Evolutionary conservation across 192 early-diverging fungal species (phyloP).

Genomic region (Podila epigama): DNA sequence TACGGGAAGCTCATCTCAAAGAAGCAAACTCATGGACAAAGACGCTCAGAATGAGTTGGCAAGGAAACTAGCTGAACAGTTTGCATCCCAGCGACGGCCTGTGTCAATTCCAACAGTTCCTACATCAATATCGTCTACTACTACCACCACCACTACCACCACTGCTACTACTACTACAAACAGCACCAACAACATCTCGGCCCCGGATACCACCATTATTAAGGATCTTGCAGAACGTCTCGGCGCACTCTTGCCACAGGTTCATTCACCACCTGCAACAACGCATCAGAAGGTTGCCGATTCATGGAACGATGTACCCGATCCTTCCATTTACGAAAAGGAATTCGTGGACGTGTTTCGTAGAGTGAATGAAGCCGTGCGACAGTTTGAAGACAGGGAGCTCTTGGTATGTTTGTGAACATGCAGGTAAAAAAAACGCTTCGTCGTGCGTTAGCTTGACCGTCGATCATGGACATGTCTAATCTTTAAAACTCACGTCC

Average conservation of each 20-base stretch:
- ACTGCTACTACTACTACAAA: not conserved
- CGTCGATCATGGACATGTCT: not conserved
- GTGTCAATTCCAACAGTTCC: not conserved
- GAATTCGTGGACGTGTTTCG: constrained; percentile 13
- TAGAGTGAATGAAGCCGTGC: constrained; percentile 16
- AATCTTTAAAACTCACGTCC: not conserved
- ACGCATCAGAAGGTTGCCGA: not conserved
- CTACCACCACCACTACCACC: not conserved
- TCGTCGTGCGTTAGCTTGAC: not conserved
- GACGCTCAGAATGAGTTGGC: not conserved
- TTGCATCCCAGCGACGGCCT: not conserved
- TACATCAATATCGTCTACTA: not conserved
- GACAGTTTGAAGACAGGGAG: constrained; percentile 28
- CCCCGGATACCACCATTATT: not conserved
- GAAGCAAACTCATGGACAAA: not conserved
- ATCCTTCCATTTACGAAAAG: constrained; percentile 38
- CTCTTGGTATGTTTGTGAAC: constrained; percentile 49
- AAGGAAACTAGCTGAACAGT: not conserved
- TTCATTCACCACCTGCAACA: not conserved
- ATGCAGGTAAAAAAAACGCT: not conserved
- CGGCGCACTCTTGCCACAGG: not conserved
- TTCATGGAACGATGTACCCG: constrained; percentile 1
- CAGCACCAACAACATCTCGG: not conserved
- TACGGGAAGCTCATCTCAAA: too few relatives aligned
- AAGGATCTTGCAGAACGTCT: constrained; percentile 10